Evolutionary conservation across 441 rosid genomes (phyloP).

Genomic region (Adansonia grandidieri): DNA sequence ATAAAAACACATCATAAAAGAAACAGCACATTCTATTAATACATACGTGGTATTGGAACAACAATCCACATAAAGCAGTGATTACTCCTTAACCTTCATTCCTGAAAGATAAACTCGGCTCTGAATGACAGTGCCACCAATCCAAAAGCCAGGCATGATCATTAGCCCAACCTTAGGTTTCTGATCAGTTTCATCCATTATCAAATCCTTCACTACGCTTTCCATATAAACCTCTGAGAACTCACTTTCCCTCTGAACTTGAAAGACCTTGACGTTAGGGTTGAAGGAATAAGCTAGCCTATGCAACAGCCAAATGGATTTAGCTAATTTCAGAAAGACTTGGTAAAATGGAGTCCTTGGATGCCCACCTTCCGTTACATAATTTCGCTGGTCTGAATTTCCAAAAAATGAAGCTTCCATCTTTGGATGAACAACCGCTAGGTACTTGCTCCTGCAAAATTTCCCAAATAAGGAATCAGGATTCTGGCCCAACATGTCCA

Average conservation of each 20-base stretch:
- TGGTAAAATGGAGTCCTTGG: constrained; percentile 93
- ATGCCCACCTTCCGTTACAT: constrained; percentile 77
- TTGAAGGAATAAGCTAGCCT: constrained; percentile 84
- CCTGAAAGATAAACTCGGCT: constrained; percentile 86
- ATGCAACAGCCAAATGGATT: constrained; percentile 85
- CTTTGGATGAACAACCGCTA: constrained; percentile 80
- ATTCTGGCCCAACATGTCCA: constrained; percentile 72
- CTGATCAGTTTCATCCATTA: constrained; percentile 57
- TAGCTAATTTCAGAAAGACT: constrained; percentile 80
- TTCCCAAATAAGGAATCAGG: constrained; percentile 77
- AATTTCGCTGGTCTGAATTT: constrained; percentile 79
- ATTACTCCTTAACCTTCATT: constrained; percentile 59
- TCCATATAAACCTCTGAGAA: constrained; percentile 90
- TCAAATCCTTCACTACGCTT: constrained; percentile 67
- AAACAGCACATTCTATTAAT: constrained; percentile 21
- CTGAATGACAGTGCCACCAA: constrained; percentile 72
- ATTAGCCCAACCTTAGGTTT: constrained; percentile 76
- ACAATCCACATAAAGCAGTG: neutral
- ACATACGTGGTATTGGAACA: constrained; percentile 23
- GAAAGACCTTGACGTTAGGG: constrained; percentile 71
- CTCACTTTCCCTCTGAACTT: constrained; percentile 75
- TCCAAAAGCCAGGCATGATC: constrained; percentile 93
- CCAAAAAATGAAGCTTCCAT: constrained; percentile 98
- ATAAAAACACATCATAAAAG: constrained; percentile 7
- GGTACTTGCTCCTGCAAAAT: constrained; percentile 80